Evolutionary conservation across 2,329 filamentous ascomycete species (phyloP).

Genomic region (Cladobotryum mycophilum): DNA sequence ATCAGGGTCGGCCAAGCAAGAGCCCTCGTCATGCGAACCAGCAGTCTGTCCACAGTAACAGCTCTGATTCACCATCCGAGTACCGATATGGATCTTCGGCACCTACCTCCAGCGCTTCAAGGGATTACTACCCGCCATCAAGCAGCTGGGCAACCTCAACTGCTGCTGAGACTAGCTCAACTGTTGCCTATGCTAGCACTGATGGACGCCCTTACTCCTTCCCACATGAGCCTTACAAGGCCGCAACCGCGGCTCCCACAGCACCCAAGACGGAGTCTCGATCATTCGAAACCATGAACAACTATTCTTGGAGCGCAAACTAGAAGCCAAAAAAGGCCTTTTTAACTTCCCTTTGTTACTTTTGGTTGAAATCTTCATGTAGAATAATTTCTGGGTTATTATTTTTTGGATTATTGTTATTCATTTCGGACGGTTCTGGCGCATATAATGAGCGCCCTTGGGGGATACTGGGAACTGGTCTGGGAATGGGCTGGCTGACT

Average conservation of each 20-base stretch:
- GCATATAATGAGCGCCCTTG: no score
- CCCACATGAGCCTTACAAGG: conserved; percentile 42
- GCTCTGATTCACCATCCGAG: conserved; percentile 44
- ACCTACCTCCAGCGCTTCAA: conserved; percentile 24
- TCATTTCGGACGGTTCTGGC: no score
- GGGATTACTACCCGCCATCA: conserved; percentile 50
- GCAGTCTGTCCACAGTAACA: conserved; percentile 45
- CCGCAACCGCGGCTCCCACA: conserved; percentile 18
- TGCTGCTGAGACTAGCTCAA: conserved; percentile 40
- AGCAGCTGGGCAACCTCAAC: conserved; percentile 48
- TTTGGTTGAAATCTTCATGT: not conserved
- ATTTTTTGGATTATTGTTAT: no score
- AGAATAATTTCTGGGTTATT: not conserved
- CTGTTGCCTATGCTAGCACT: conserved; percentile 38
- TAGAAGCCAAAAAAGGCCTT: conserved; percentile 22
- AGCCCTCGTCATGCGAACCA: conserved; percentile 50
- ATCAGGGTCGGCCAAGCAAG: conserved; percentile 50
- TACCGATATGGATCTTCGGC: conserved; percentile 48
- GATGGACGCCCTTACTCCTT: conserved; percentile 45
- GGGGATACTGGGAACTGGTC: no score
- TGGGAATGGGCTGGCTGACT: no score
- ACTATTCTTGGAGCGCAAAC: conserved; percentile 53
- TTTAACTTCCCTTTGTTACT: no score
- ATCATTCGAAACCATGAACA: conserved; percentile 44
- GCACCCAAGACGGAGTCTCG: conserved; percentile 31